phyloP scores from a whole-genome alignment of 768 basidiomycete species.

The Russula lepida region DNA sequence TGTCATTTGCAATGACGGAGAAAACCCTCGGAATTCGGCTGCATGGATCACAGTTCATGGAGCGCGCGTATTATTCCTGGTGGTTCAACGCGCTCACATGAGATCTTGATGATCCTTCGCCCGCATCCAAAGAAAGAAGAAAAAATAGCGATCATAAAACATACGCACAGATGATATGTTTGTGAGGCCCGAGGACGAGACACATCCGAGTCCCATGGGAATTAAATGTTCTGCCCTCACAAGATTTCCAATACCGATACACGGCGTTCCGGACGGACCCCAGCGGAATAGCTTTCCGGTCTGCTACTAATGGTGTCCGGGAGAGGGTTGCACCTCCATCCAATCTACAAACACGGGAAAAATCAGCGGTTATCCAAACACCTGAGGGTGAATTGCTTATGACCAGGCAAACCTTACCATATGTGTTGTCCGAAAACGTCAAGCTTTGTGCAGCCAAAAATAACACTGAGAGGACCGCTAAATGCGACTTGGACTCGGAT shows the following conservation, averaged over 20 bases:
- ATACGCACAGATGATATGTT: no score
- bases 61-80: not conserved
- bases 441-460: not conserved
- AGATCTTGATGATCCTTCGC: no score
- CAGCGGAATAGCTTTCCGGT: not conserved
- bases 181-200: no score
- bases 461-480: not conserved
- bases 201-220: not conserved
- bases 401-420: not conserved
- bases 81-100: not conserved
- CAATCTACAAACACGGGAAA: not conserved
- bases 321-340: not conserved
- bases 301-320: not conserved
- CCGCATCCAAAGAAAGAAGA: no score
- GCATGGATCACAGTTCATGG: not conserved
- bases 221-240: not conserved
- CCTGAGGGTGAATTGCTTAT: not conserved
- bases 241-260: not conserved
- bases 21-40: not conserved
- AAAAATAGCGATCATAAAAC: no score
- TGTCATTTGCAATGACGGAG: not conserved
- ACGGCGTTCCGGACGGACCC: not conserved
- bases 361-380: not conserved
- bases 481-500: not conserved
- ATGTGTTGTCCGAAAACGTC: no score